These are phyloP conservation scores for Epichloe bromicola DNA, from an alignment of 2,329 filamentous ascomycete genomes.

Conservation along the genomic window DNA sequence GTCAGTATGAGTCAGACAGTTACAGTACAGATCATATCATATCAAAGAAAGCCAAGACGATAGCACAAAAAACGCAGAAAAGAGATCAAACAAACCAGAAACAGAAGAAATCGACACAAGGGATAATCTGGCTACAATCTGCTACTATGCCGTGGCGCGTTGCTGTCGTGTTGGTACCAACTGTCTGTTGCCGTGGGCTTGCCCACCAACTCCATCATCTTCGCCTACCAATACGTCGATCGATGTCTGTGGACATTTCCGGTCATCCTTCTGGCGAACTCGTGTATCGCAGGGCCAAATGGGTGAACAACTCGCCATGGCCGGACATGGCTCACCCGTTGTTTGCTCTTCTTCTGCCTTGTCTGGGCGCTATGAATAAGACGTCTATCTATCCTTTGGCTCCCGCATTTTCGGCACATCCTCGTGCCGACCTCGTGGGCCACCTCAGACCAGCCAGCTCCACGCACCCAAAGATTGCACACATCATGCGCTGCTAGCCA, in stretches of 20 bases:
- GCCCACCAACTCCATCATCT: neutral
- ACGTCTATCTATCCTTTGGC: neutral
- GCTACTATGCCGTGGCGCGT: slow-evolving; percentile 16
- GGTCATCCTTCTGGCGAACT: neutral
- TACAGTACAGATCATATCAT: slow-evolving; percentile 15
- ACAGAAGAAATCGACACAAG: slow-evolving; percentile 27
- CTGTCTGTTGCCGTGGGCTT: neutral
- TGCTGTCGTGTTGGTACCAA: slow-evolving; percentile 19
- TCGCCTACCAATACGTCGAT: neutral
- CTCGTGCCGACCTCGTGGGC: neutral
- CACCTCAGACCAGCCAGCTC: neutral
- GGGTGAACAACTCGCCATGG: neutral
- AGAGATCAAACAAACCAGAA: slow-evolving; percentile 12
- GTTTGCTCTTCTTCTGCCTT: neutral
- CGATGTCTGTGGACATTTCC: neutral
- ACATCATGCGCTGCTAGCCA: neutral
- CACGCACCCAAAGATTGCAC: neutral
- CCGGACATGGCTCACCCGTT: neutral
- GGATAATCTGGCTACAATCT: slow-evolving; percentile 13
- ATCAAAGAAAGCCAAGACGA: slow-evolving; percentile 41
- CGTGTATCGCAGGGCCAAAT: neutral
- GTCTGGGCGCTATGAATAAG: neutral
- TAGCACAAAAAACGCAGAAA: slow-evolving; percentile 45
- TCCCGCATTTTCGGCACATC: neutral
- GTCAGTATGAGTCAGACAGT: slow-evolving; percentile 18